Base-by-base conservation (phyloP, 2,329 filamentous ascomycete genomes). In the Scedosporium aurantiacum region DNA sequence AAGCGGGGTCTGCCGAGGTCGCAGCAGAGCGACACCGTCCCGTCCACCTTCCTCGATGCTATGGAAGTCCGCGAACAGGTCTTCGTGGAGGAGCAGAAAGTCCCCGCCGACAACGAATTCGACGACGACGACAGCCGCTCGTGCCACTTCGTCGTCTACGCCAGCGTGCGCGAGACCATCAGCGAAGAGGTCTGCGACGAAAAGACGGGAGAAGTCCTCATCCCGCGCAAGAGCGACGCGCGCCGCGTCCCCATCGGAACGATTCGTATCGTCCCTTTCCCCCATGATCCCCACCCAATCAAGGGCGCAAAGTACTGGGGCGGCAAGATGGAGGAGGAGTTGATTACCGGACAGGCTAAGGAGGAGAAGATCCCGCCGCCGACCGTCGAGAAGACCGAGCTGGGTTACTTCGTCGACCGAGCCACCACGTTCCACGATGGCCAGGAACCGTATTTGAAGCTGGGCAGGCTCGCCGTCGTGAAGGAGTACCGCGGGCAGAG, bases 61-160 rank as follows among this genome's bases (percentile, higher is more conserved):
- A 86, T 88, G 83, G 72, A 75, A 60, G 79, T 88, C 52, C 82
- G 86, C 41, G 76, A 83, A 63, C 68, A 72, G 18, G 85, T 88
- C 60, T 88, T 86, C 66, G 81, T 87, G 25, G 43, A 74, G 6
- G 85, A 87, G 68, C 85, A 88, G 67, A 67, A 72, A 0, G 76
- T 84, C 14, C 78, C 82, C 0, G 72, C 84, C 0, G 84, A 88
- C 43, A 83, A 85, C 65, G 92, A 97, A 72, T 81, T 90, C 65
- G 93, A 97, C 75, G 75, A 79, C 1, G 91, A 97, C 70, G 93
- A 97, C 71, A 66, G 80, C 1, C 82, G 89, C 41, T 87, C 85
- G 66, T 93, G 87, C 75, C 91, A 97, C 73, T 96, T 90, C 89
- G 87, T 96, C 32, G 78, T 87, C n/a, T 96, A 96, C 73, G 84